Conservation (phyloP, 805 yeast species). For the Kodamaea fukazawae region DNA sequence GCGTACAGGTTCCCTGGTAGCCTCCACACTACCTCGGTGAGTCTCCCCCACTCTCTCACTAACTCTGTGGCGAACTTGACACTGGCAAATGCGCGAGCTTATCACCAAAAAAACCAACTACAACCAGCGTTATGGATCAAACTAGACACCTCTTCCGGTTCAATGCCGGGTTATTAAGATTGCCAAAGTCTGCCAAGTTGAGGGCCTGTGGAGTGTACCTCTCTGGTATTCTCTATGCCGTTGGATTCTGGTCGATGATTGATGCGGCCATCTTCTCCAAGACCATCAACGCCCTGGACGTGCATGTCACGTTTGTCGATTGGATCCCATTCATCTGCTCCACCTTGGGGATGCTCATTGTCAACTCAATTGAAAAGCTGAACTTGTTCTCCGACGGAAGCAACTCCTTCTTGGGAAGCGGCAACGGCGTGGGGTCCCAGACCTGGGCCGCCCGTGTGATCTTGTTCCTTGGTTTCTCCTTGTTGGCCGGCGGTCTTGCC, state of each 20-base stretch:
- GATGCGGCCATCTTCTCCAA: constrained; percentile 87
- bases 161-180: constrained; percentile 47
- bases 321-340: constrained; percentile 94
- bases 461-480: constrained; percentile 86
- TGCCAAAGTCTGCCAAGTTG: constrained; percentile 69
- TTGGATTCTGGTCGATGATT: constrained; percentile 85
- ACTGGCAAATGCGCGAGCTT: not conserved
- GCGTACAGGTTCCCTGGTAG: too few species aligned
- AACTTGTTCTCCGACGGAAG: constrained; percentile 46
- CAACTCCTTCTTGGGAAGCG: constrained; percentile 40
- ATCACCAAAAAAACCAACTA: not conserved
- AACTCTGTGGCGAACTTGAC: not conserved
- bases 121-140: constrained; percentile 32
- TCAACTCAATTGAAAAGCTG: constrained; percentile 69
- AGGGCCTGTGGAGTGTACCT: constrained; percentile 73
- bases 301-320: constrained; percentile 88
- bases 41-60: too few species aligned
- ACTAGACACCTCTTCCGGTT: constrained; percentile 61
- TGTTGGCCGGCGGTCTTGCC: constrained; percentile 90
- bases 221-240: constrained; percentile 74
- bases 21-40: too few species aligned
- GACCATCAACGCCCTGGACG: constrained; percentile 78
- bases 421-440: constrained; percentile 39
- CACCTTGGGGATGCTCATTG: constrained; percentile 82
- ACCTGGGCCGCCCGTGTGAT: constrained; percentile 95